These are phyloP conservation scores for Collybiopsis confluens DNA, from an alignment of 768 basidiomycete species.

Conservation along the genomic window DNA sequence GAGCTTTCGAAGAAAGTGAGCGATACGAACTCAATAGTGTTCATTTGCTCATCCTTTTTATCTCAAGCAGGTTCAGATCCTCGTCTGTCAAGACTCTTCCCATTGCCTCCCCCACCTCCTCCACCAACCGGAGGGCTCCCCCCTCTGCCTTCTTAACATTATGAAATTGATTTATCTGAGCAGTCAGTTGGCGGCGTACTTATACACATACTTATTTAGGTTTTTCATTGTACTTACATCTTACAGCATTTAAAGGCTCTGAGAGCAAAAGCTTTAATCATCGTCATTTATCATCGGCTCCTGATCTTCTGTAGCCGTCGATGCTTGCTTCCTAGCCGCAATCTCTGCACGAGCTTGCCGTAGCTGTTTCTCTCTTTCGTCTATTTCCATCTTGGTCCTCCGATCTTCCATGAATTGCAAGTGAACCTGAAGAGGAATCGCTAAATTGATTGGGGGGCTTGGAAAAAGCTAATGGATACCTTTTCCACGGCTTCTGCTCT, in stretches of 20 bases:
- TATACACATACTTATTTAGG: not conserved
- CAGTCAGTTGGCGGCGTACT: too few relatives aligned
- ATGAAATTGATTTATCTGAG: too few relatives aligned
- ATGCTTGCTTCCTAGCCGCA: constrained; percentile 18
- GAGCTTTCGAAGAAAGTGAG: constrained; percentile 23
- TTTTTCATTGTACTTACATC: not conserved
- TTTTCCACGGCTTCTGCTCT: constrained; percentile 50
- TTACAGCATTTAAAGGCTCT: not conserved
- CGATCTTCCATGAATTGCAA: constrained; percentile 79
- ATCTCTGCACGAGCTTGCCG: constrained; percentile 35
- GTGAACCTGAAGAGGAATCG: constrained; percentile 42
- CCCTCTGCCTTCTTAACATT: too few relatives aligned
- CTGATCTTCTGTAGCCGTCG: too few relatives aligned
- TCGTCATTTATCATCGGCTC: too few relatives aligned
- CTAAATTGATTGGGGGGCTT: not conserved
- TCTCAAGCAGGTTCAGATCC: not conserved
- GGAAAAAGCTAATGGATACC: constrained; percentile 27
- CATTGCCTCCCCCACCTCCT: constrained; percentile 32
- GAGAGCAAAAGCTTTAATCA: too few relatives aligned
- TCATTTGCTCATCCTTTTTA: not conserved
- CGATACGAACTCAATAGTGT: not conserved
- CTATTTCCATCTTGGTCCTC: constrained; percentile 45
- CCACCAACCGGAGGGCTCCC: constrained; percentile 5
- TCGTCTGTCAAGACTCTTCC: constrained; percentile 24
- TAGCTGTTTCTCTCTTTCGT: constrained; percentile 56